Base-by-base conservation (phyloP, 208 protist genomes). In the Wallacemonas sp. region DNA sequence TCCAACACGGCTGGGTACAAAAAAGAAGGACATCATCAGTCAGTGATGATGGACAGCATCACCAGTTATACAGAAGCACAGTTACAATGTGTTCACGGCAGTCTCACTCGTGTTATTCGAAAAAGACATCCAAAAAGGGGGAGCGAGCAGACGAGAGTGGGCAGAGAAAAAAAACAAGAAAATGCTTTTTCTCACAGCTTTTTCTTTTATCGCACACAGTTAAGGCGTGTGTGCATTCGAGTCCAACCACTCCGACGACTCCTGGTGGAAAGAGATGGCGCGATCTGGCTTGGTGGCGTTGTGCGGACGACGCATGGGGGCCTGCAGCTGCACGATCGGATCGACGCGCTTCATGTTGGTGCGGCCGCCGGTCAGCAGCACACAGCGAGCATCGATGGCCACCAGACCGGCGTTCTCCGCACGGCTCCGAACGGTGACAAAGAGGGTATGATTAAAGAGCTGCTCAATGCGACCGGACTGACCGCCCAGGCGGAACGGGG, bases 391-490 rank as follows among this genome's bases (percentile, higher is more conserved):
- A 33, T 81, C 67, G 23, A 96, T 55, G 3, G 87, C 86, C 6
- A 93, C 83, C 34, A 96, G 70, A 30, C 88, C 87, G 14, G 85
- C 74, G 44, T 96, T 92, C 58, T 87, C 72, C 33, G 70, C 71
- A 26, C 88, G 77, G 54, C 76, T 81, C 23, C 79, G 81, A 47
- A 78, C 92, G 41, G 76, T 71, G 47, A 94, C 83, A 79, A 96
- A 96, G 19, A 94, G 61, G 6, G 86, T 92, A 30, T 68, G 74
- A 62, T 92, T 87, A 64, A 87, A 96, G 0, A 96, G 63, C 60
- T 96, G 91, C 64, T 94, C 85, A 61, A 96, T 81, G 43, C 84
- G 81, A 8, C 84, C 91, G 21, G 81, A 90, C 60, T 94, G 68
- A 11, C 91, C 91, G 30, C 67, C 72, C 24, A 96, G 72, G 33